Evolutionary conservation across 345 rosid species (phyloP).

Genomic region (Gossypium thurberi): DNA sequence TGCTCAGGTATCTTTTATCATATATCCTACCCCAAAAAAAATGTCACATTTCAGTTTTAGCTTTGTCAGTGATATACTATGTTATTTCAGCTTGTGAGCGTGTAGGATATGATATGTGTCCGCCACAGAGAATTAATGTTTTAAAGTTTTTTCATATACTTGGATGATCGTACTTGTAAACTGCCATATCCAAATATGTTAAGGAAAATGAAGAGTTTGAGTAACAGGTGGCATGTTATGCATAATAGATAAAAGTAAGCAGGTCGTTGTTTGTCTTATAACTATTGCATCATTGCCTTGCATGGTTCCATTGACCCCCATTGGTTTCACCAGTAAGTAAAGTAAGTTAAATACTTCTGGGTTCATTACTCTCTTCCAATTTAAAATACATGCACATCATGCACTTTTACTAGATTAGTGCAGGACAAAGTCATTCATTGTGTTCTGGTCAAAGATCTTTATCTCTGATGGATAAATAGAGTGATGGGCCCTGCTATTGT

Average conservation of each 20-base stretch:
- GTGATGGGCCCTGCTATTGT: background rate
- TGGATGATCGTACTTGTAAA: background rate
- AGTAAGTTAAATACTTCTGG: background rate
- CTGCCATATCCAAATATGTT: background rate
- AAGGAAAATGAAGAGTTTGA: background rate
- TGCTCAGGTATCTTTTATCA: constrained; percentile 37
- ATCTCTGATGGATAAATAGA: background rate
- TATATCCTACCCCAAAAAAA: background rate
- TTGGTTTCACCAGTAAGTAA: background rate
- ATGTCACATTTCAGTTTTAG: background rate
- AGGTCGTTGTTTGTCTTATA: background rate
- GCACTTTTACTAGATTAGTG: background rate
- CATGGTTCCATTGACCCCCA: background rate
- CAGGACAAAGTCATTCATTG: background rate
- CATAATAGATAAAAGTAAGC: background rate
- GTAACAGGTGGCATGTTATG: background rate
- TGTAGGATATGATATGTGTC: background rate
- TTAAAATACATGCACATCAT: background rate
- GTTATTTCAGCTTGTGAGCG: background rate
- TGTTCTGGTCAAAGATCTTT: background rate
- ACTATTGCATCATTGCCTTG: background rate
- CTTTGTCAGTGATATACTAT: background rate
- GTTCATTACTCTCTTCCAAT: background rate
- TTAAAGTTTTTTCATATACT: background rate
- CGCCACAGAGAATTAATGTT: background rate